A percentile compares a stretch with the other conserved stretches of the same genome.
phyloP scores from a whole-genome alignment of 305 asterid genomes.

The Ajuga reptans region DNA sequence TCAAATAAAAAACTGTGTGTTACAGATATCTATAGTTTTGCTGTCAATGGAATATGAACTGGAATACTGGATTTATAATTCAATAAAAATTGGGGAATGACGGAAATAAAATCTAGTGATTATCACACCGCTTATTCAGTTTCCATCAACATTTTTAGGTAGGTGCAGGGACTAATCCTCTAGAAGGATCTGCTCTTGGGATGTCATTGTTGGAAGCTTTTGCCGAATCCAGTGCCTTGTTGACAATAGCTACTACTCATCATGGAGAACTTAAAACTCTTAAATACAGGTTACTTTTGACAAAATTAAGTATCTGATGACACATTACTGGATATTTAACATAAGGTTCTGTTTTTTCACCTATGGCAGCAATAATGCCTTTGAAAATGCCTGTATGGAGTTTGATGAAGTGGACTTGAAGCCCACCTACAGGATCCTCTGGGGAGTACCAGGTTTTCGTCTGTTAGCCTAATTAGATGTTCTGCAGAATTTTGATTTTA shows the following conservation, averaged over 20 bases:
- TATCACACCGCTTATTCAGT: slow-evolving; percentile 13
- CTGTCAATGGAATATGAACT: background rate
- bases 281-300: slow-evolving; percentile 65
- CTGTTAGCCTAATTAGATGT: slow-evolving; percentile 12
- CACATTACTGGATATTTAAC: slow-evolving; percentile 22
- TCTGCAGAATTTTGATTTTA: slow-evolving; percentile 11
- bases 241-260: slow-evolving; percentile 94
- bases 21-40: background rate
- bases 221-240: slow-evolving; percentile 65
- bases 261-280: slow-evolving; percentile 97
- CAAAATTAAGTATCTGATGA: slow-evolving; percentile 21
- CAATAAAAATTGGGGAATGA: slow-evolving; percentile 2
- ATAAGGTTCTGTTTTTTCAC: slow-evolving; percentile 24
- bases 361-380: slow-evolving; percentile 65
- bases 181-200: slow-evolving; percentile 97
- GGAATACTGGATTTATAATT: slow-evolving; percentile 6
- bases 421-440: slow-evolving; percentile 93
- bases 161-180: slow-evolving; percentile 98
- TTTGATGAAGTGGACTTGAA: slow-evolving; percentile 85
- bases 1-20: background rate
- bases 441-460: slow-evolving; percentile 94
- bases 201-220: slow-evolving; percentile 93
- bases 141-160: slow-evolving; percentile 43
- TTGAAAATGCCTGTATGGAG: slow-evolving; percentile 98
- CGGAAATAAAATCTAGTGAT: slow-evolving; percentile 12